Evolutionary conservation across 352 stramenopile genomes (phyloP), one percentile per base, ranked within the genome.

Genomic region (Blastocystis sp.): DNA sequence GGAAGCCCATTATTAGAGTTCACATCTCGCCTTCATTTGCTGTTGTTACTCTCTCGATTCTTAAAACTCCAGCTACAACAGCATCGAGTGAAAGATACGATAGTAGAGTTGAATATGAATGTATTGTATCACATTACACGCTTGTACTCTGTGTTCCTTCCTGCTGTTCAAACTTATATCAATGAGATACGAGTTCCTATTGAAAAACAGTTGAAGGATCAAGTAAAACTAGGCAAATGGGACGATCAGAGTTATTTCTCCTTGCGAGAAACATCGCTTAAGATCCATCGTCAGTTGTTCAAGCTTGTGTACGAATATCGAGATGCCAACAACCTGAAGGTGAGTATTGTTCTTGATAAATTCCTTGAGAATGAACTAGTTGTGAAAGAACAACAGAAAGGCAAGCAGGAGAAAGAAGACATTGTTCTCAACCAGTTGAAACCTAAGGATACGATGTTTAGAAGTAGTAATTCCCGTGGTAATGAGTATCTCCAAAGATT

Each of bases 161-260:
- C 89, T 1, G 52, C 90, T 9, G 63, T 95, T 51, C 39, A 74
- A 1, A 88, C 93, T 83, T 93, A 88, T 90, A 95, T 91, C 93
- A 90, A 92, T 49, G 91, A 91, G n/a, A 88, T 97, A 0, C 94
- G 95, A 74, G 91, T 90, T 1, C 95, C 95, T 21, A 97, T 99
- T 83, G 94, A 98, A 90, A 95, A 94, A 42, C 95, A 97, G 88
- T 86, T 99, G 3, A 93, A 97, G 88, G 95, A 99, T 75, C 97
- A 98, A 90, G 93, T 97, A 43, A 98, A 98, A 88, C 93, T 98
- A 42, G 94, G 92, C 42, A 96, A 96, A 69, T 99, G 97, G 97
- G 97, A 99, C 88, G 96, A 99, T 81, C 96, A 99, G 89, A 98
- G 95, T 32, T 99, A 98, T 89, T 99, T 98, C 91, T 96, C 96